phyloP scores from a whole-genome alignment of 2,329 filamentous ascomycete species.

The Fusarium graminum region DNA sequence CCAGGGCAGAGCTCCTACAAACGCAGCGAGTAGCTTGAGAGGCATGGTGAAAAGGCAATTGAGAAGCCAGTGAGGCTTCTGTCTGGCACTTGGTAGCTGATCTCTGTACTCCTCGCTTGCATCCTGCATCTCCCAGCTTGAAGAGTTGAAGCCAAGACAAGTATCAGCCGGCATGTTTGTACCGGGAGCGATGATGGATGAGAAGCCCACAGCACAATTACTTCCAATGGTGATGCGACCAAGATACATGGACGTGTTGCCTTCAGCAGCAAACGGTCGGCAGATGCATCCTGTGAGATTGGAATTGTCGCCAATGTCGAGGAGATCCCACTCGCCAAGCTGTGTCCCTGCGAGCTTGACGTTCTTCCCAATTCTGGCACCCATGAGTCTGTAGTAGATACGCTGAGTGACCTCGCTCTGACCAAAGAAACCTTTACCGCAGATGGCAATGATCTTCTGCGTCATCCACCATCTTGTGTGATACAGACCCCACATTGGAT shows the following conservation, averaged over 20 bases:
- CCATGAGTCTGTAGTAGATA: slow-evolving; percentile 10
- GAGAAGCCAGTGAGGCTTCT: slow-evolving; percentile 5
- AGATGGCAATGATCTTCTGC: slow-evolving; percentile 17
- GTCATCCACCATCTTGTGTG: slow-evolving; percentile 27
- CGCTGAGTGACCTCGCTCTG: not conserved
- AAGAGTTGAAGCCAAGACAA: slow-evolving; percentile 20
- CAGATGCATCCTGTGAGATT: not conserved
- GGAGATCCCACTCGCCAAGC: slow-evolving; percentile 7
- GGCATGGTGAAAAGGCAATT: not conserved
- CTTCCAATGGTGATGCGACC: slow-evolving; percentile 5
- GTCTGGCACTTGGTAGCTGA: slow-evolving; percentile 13
- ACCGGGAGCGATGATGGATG: slow-evolving; percentile 5
- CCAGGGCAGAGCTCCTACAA: slow-evolving; percentile 7
- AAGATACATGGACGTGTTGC: slow-evolving; percentile 22
- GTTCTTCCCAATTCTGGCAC: not conserved
- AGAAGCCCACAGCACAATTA: slow-evolving; percentile 5
- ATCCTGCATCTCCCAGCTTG: slow-evolving; percentile 19
- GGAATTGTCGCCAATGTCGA: not conserved
- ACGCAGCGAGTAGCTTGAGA: not conserved
- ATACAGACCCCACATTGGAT: slow-evolving; percentile 19
- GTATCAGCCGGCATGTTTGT: slow-evolving; percentile 2
- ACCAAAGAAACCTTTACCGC: slow-evolving; percentile 1
- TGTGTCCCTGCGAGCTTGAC: not conserved
- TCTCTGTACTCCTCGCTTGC: slow-evolving; percentile 12
- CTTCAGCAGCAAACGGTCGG: slow-evolving; percentile 17